Evolutionary conservation across 2,329 filamentous ascomycete genomes (phyloP).

Genomic region (Fusarium mangiferae): DNA sequence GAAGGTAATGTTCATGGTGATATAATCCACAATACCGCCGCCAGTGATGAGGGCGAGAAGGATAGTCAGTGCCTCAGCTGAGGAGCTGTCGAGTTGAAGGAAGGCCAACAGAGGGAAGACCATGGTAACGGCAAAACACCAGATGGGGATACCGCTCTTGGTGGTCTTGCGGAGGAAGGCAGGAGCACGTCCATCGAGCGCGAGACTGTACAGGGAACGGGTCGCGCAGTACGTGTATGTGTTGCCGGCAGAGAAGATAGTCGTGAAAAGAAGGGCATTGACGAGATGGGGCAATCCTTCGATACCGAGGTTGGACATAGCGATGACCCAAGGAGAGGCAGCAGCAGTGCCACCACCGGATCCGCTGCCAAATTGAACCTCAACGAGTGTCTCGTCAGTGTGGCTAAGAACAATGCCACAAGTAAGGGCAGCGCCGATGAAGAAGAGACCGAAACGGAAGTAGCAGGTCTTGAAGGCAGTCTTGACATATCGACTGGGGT

Average conservation of each 20-base stretch:
- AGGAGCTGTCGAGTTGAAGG: constrained; percentile 55
- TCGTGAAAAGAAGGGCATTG: constrained; percentile 59
- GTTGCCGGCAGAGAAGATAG: constrained; percentile 56
- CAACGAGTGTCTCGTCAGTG: constrained; percentile 14
- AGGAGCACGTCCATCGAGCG: constrained; percentile 63
- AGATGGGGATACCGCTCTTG: constrained; percentile 64
- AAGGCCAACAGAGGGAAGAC: constrained; percentile 58
- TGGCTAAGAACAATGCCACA: constrained; percentile 25
- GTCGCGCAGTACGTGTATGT: constrained; percentile 56
- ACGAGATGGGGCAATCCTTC: constrained; percentile 60
- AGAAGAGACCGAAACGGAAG: constrained; percentile 77
- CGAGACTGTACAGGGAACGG: constrained; percentile 66
- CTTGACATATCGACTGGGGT: constrained; percentile 71
- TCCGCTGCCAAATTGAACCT: constrained; percentile 3
- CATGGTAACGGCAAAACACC: constrained; percentile 60
- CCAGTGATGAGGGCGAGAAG: constrained; percentile 59
- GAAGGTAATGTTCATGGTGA: constrained; percentile 66
- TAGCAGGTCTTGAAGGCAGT: constrained; percentile 80
- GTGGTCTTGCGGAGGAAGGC: constrained; percentile 63
- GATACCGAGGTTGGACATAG: constrained; percentile 46
- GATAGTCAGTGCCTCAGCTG: constrained; percentile 55
- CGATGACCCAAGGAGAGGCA: constrained; percentile 36
- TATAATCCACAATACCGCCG: constrained; percentile 61
- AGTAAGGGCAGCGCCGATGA: constrained; percentile 63
- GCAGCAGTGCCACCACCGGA: constrained; percentile 9